Conservation (phyloP, 2,329 filamentous ascomycete species). For the Penicillium sp. region DNA sequence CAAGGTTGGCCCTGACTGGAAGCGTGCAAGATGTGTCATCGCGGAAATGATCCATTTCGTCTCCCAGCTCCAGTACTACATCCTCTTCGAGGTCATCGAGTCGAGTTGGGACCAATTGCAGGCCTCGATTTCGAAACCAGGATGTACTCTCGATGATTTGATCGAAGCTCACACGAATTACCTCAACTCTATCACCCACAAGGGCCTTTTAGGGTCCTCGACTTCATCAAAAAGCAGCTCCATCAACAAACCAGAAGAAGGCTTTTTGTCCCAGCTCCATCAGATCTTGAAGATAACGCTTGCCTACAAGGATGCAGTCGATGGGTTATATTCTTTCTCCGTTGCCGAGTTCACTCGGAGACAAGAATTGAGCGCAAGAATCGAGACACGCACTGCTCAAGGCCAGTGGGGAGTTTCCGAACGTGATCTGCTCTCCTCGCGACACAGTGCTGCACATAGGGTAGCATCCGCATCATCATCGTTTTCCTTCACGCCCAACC, state of each 20-base stretch:
- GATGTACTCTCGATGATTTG: constrained; percentile 91
- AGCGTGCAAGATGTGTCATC: constrained; percentile 81
- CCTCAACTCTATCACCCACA: constrained; percentile 91
- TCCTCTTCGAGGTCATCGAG: constrained; percentile 97
- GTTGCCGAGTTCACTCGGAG: constrained; percentile 90
- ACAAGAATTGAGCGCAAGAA: constrained; percentile 81
- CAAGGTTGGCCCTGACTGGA: constrained; percentile 81
- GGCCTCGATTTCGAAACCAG: constrained; percentile 77
- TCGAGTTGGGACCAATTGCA: constrained; percentile 92
- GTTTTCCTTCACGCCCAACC: constrained; percentile 33
- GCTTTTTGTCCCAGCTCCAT: constrained; percentile 88
- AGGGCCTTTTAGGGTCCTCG: constrained; percentile 82
- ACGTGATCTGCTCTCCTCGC: constrained; percentile 49
- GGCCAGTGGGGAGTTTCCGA: constrained; percentile 69
- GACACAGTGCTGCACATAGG: constrained; percentile 32
- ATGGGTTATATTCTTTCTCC: constrained; percentile 91
- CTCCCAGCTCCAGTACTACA: constrained; percentile 96
- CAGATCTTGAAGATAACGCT: constrained; percentile 95
- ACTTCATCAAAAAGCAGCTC: constrained; percentile 39
- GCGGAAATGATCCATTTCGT: constrained; percentile 99
- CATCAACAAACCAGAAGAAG: constrained; percentile 64
- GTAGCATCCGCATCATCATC: constrained; percentile 31
- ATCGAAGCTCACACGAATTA: constrained; percentile 91
- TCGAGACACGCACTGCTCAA: constrained; percentile 68
- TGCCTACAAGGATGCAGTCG: constrained; percentile 87